These are phyloP conservation scores for Annona cherimola DNA, from an alignment of 164 flowering plant species.

Conservation along the genomic window DNA sequence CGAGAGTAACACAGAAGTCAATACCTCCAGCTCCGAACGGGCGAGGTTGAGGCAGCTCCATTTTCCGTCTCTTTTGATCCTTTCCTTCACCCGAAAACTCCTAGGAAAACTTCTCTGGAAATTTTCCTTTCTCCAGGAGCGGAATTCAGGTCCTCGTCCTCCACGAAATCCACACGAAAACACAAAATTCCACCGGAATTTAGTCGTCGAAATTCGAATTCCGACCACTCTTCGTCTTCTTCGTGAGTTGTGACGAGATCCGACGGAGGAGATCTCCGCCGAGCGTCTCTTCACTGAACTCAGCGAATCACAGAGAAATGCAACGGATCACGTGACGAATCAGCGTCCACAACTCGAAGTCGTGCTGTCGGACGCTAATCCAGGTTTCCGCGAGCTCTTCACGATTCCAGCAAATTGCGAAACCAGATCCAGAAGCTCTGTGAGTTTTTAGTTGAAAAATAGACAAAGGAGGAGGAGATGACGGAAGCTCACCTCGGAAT, in stretches of 20 bases:
- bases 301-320: background rate
- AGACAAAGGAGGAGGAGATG: background rate
- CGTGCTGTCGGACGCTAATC: background rate
- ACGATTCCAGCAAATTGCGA: background rate
- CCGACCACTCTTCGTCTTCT: background rate
- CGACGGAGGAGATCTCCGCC: conserved; percentile 6
- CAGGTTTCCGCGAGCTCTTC: background rate
- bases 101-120: background rate
- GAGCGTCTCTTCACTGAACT: background rate
- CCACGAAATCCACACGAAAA: background rate
- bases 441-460: background rate
- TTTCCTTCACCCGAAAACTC: background rate
- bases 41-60: conserved; percentile 82
- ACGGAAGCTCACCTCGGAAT: background rate
- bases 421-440: background rate
- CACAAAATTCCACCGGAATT: background rate
- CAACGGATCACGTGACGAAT: background rate
- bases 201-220: background rate
- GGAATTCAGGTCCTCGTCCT: background rate
- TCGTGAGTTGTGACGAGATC: conserved; percentile 16
- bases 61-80: conserved; percentile 3
- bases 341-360: too few relatives aligned
- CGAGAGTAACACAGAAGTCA: background rate
- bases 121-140: background rate
- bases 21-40: conserved; percentile 23